Conservation (phyloP, 2,329 filamentous ascomycete species). For the Penicillium italicum region DNA sequence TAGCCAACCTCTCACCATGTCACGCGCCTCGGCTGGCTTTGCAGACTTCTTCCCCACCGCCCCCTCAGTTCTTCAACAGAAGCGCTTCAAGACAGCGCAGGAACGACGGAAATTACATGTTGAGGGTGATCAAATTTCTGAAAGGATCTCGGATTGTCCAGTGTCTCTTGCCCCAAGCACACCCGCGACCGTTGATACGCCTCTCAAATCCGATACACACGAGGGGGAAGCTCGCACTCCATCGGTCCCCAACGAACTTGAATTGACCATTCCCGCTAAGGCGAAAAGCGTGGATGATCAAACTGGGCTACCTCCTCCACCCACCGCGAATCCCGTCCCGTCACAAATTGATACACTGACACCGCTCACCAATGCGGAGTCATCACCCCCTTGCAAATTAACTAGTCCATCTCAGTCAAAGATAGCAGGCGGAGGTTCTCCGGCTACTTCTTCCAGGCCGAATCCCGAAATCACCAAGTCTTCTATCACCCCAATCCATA, state of each 20-base stretch:
- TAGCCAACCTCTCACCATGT: constrained; percentile 60
- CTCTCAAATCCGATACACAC: constrained; percentile 12
- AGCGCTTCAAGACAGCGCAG: constrained; percentile 48
- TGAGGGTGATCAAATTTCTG: constrained; percentile 17
- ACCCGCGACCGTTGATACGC: constrained; percentile 14
- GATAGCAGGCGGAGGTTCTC: constrained; percentile 31
- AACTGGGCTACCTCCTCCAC: constrained; percentile 50
- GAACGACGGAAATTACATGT: constrained; percentile 56
- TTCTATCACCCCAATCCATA: constrained; percentile 42
- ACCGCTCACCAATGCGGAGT: constrained; percentile 64
- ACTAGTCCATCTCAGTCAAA: constrained; percentile 51
- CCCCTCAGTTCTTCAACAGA: constrained; percentile 58
- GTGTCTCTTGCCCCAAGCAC: constrained; percentile 8
- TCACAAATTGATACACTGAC: constrained; percentile 55
- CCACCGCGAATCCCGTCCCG: constrained; percentile 56
- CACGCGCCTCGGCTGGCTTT: constrained; percentile 77
- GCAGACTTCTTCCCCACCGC: constrained; percentile 82
- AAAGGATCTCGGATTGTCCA: constrained; percentile 3
- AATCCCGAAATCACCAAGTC: constrained; percentile 29
- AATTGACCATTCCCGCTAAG: constrained; percentile 70
- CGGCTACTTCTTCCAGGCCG: constrained; percentile 29
- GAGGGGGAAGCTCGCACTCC: constrained; percentile 16
- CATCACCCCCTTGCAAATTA: constrained; percentile 58
- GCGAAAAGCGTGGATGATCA: constrained; percentile 65
- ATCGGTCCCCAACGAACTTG: constrained; percentile 57